These are phyloP conservation scores for Aspergillus sparsus DNA, from an alignment of 495 filamentous ascomycete genomes.

Conservation along the genomic window DNA sequence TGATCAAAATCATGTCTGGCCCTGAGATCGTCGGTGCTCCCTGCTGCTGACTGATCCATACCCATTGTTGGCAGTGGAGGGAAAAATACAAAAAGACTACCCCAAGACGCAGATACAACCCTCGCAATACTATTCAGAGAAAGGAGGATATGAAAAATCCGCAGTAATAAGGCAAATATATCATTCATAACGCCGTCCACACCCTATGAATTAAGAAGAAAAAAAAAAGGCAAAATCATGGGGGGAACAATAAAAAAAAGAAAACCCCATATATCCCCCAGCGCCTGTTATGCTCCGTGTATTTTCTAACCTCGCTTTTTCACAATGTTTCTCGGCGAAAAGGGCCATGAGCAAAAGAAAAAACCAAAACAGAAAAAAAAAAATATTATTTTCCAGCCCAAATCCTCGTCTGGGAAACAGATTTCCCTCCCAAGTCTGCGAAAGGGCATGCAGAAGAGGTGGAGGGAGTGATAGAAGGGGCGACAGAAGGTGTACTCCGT, in stretches of 20 bases:
- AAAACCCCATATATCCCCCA: background rate
- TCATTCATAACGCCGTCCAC: too few relatives aligned
- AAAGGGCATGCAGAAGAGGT: slow-evolving; percentile 39
- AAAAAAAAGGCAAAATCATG: too few relatives aligned
- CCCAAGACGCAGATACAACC: background rate
- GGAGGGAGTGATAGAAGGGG: slow-evolving; percentile 24
- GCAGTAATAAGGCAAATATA: too few relatives aligned
- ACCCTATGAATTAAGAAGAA: too few relatives aligned
- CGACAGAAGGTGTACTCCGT: slow-evolving; percentile 10
- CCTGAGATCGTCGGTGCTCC: background rate
- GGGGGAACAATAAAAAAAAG: background rate
- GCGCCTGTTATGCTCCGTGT: slow-evolving; percentile 11
- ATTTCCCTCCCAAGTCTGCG: slow-evolving; percentile 28
- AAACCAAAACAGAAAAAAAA: too few relatives aligned
- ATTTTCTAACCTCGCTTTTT: slow-evolving; percentile 2
- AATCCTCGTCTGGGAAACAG: slow-evolving; percentile 39
- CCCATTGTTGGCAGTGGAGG: too few relatives aligned
- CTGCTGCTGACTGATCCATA: background rate
- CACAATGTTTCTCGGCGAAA: background rate
- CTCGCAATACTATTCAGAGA: background rate
- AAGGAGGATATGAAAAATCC: too few relatives aligned
- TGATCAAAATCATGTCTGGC: background rate
- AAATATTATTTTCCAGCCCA: slow-evolving; percentile 33
- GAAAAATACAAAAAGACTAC: too few relatives aligned
- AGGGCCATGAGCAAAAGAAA: too few relatives aligned